Conservation (phyloP, 2,329 filamentous ascomycete genomes). For the Xylaria sp. region DNA sequence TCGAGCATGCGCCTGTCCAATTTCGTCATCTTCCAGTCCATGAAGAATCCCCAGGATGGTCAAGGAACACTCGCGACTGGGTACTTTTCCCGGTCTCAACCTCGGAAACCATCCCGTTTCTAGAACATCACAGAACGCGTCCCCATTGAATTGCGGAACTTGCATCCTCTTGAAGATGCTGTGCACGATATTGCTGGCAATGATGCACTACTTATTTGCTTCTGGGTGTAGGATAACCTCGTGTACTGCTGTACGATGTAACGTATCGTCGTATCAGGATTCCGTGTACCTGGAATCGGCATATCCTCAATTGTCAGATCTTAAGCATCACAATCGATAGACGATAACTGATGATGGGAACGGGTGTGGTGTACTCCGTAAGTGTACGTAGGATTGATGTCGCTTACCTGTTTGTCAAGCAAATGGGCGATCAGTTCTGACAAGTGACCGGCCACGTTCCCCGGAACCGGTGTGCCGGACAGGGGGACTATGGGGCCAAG, state of each 20-base stretch:
- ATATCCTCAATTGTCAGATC: constrained; percentile 24
- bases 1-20: background rate
- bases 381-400: constrained; percentile 8
- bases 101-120: constrained; percentile 22
- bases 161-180: background rate
- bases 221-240: constrained; percentile 1
- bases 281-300: constrained; percentile 30
- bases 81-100: background rate
- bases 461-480: constrained; percentile 33
- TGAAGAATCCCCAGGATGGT: background rate
- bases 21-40: constrained; percentile 2
- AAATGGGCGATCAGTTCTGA: constrained; percentile 38
- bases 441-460: constrained; percentile 37
- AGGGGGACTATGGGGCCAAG: constrained; percentile 32
- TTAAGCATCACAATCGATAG: constrained; percentile 28
- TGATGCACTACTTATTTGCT: background rate
- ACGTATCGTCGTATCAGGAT: constrained; percentile 21
- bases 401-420: constrained; percentile 23
- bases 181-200: background rate
- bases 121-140: constrained; percentile 29
- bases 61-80: background rate
- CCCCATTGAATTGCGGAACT: constrained; percentile 6
- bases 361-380: background rate
- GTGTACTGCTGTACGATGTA: constrained; percentile 21
- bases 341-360: constrained; percentile 15